These are phyloP conservation scores for Colletotrichum plurivorum DNA, from an alignment of 2,329 filamentous ascomycete genomes.

Conservation along the genomic window DNA sequence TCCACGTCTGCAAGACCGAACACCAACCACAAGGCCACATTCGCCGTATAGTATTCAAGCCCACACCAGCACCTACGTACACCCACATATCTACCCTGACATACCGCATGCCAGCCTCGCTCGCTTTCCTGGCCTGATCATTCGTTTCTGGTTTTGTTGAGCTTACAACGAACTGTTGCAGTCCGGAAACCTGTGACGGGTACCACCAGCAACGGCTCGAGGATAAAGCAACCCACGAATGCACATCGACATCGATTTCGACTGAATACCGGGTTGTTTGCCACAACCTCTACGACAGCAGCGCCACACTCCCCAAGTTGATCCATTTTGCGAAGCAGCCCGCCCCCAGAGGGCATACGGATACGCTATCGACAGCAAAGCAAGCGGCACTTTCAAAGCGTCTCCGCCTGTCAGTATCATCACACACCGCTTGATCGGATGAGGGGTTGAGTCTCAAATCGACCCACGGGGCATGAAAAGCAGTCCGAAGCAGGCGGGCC, in stretches of 20 bases:
- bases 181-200: no score
- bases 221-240: no score
- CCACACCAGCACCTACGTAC: no score
- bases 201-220: no score
- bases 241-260: not conserved
- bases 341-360: no score
- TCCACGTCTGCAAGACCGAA: no score
- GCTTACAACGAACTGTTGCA: no score
- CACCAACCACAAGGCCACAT: no score
- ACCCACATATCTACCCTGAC: constrained; percentile 11
- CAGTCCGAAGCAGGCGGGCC: not conserved
- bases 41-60: no score
- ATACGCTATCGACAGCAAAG: not conserved
- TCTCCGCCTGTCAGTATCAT: not conserved
- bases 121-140: constrained; percentile 10
- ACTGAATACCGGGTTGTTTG: not conserved
- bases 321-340: no score
- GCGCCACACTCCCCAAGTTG: no score
- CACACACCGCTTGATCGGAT: not conserved
- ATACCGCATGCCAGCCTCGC: not conserved
- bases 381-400: not conserved
- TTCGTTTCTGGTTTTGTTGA: not conserved
- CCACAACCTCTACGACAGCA: no score
- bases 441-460: not conserved
- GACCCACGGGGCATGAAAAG: constrained; percentile 10